phyloP scores from a whole-genome alignment of 2,329 filamentous ascomycete species.

The Cylindrodendrum hubeiense region DNA sequence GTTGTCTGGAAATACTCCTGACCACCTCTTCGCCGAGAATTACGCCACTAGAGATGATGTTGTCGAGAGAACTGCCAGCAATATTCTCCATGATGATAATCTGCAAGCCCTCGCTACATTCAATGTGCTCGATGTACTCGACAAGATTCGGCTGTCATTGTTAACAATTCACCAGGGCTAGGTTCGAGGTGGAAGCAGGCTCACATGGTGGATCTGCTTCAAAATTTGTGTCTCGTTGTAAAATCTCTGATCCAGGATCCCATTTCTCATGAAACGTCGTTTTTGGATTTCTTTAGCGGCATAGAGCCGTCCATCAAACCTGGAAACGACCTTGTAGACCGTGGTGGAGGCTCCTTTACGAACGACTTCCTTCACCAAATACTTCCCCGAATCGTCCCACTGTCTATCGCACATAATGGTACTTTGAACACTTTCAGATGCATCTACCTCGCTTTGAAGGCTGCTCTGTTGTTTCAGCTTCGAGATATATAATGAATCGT shows the following conservation, averaged over 20 bases:
- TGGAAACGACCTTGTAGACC: slow-evolving; percentile 90
- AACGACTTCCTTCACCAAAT: slow-evolving; percentile 85
- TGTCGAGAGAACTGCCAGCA: slow-evolving; percentile 55
- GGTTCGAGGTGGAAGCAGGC: slow-evolving; percentile 44
- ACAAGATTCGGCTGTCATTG: slow-evolving; percentile 82
- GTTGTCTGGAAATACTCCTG: slow-evolving; percentile 78
- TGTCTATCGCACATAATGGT: slow-evolving; percentile 20
- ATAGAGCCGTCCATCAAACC: slow-evolving; percentile 83
- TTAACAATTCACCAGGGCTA: background rate
- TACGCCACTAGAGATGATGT: background rate
- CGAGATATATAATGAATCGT: no score
- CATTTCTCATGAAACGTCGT: slow-evolving; percentile 92
- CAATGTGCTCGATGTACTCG: slow-evolving; percentile 88
- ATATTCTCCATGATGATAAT: slow-evolving; percentile 99
- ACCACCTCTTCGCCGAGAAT: slow-evolving; percentile 75
- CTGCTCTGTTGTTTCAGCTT: no score
- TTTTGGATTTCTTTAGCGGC: slow-evolving; percentile 97
- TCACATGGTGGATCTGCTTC: slow-evolving; percentile 84
- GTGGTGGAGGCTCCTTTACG: slow-evolving; percentile 96
- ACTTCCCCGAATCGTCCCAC: slow-evolving; percentile 88
- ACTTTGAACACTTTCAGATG: no score
- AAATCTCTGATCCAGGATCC: slow-evolving; percentile 88
- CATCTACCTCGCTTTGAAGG: no score
- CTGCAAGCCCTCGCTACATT: slow-evolving; percentile 83
- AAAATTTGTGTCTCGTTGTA: slow-evolving; percentile 99